Conservation (phyloP, 1,284 basidiomycete genomes). For the Ustilago loliicola region DNA sequence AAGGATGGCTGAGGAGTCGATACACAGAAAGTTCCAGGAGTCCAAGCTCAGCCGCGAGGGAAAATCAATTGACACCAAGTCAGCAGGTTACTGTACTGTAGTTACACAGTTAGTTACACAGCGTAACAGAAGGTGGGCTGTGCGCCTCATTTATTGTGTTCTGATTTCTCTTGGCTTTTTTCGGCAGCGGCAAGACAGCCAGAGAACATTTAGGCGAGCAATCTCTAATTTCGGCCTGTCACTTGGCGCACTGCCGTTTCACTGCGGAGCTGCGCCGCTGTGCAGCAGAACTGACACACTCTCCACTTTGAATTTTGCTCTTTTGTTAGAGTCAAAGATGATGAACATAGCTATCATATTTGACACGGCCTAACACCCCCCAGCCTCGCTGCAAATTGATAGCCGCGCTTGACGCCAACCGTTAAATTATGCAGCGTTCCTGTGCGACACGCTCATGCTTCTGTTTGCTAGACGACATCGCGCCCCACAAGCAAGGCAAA, state of each 20-base stretch:
- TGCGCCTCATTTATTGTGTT: conserved; percentile 10
- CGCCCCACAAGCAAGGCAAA: neutral
- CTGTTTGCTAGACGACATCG: conserved; percentile 1
- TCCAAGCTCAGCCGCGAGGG: neutral
- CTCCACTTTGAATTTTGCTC: neutral
- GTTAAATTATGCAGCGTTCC: neutral
- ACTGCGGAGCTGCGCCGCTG: conserved; percentile 1
- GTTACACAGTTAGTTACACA: neutral
- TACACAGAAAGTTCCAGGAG: conserved; percentile 2
- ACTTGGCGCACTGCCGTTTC: neutral
- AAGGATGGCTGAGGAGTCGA: neutral
- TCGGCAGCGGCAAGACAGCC: neutral
- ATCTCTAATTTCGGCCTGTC: conserved; percentile 6
- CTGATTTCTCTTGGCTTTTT: conserved; percentile 7
- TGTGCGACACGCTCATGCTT: neutral
- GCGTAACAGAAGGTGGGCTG: conserved; percentile 9
- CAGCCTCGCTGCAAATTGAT: neutral
- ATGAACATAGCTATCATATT: neutral
- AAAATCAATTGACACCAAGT: neutral
- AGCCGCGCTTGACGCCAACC: conserved; percentile 23
- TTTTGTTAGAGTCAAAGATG: neutral
- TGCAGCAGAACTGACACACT: neutral
- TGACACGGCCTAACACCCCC: conserved; percentile 6
- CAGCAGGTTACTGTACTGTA: neutral
- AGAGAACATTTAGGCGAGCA: neutral